Evolutionary conservation across 2,329 filamentous ascomycete genomes (phyloP), one percentile per base, ranked within the genome.

Genomic region (Xylariaceae sp.): DNA sequence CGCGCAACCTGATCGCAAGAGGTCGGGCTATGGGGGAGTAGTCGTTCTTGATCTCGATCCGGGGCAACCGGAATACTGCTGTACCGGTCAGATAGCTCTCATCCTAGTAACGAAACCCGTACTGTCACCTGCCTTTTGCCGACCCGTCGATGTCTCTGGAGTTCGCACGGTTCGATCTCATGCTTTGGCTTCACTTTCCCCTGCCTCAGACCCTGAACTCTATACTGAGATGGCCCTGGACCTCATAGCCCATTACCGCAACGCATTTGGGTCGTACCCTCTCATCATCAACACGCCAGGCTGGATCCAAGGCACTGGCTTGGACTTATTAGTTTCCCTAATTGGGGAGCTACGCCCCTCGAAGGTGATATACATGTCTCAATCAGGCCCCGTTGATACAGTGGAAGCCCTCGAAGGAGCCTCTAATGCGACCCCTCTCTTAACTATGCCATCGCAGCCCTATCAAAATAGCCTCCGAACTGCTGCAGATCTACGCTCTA

Each of bases 1-100:
- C 43, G 63, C 45, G 65, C 53, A 58, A 44, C 2, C 57, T 50
- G 55, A 56, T 52, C 56, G 62, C 61, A 63, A 61, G 61, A 61
- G 36, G 37, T 54, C 57, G 43, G 62, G 56, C 41, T 55, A 54
- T 18, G 48, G 51, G 6, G 68, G 70, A 47, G 73, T 86, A 22
- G 78, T 76, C 51, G 73, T 87, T n/a, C 76, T 94, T 6, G 89
- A 94, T 61, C 75, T 92, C 9, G 88, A 94, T 65, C 86, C 87
- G 0, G 86, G 85, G 0, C 88, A 91, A 63, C 87, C 88, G 2
- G 88, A 92, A 65, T 91, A 87, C 66, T 81, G 80, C 0, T 78
- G 85, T 1, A 80, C 85, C 0, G 88, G 88, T 0, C 83, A 86
- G 13, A 65, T 92, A 18, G 88, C 87, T 1, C 79, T 92, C 3